Evolutionary conservation across 345 rosid species (phyloP), one percentile per base, ranked within the genome.

Genomic region (Aquilaria yunnanensis): DNA sequence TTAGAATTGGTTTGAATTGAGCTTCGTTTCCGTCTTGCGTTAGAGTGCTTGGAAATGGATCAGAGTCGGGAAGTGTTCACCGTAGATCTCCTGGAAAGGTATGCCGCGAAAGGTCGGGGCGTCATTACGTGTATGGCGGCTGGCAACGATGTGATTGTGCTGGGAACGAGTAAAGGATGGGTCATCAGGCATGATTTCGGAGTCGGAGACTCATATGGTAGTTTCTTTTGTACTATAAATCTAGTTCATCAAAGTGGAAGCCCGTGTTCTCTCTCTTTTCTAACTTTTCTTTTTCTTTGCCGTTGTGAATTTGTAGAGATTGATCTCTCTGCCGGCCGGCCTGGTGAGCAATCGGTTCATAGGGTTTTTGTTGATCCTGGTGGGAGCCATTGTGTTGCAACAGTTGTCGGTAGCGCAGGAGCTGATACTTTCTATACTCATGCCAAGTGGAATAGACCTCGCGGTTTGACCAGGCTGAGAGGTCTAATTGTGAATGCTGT

Each of bases 91-190:
- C 95, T 94, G 1, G 96, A 94, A 74, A 82, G 96, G 70, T 80
- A 80, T 72, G 97, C 93, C 14, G 84, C 99, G 3, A 94, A 90
- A 69, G 96, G 93, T 23, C 86, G 85, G 4, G 99, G 99, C 2
- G 75, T 80, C 14, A 88, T 90, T 47, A 94, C 96, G 10, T 91
- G 95, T 71, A 88, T 94, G 99, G 88, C 97, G 16, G 96, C 99
- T 54, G 99, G 99, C 6, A 94, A 85, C 66, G 99, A 94, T 68
- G 97, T 94, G 37, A 94, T 94, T 58, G 80, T 87, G 34, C 59
- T 90, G 2, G 99, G 99, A 58, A 94, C 99, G 29, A 90, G 97
- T 70, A 88, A 80, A 72, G 97, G 99, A 32, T 94, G 97, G 97
- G 80, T 94, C 53, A 85, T 94, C 61, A 70, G 96, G 12, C 90